Evolutionary conservation across 2,329 filamentous ascomycete genomes (phyloP).

Genomic region (Fusarium vanettenii): DNA sequence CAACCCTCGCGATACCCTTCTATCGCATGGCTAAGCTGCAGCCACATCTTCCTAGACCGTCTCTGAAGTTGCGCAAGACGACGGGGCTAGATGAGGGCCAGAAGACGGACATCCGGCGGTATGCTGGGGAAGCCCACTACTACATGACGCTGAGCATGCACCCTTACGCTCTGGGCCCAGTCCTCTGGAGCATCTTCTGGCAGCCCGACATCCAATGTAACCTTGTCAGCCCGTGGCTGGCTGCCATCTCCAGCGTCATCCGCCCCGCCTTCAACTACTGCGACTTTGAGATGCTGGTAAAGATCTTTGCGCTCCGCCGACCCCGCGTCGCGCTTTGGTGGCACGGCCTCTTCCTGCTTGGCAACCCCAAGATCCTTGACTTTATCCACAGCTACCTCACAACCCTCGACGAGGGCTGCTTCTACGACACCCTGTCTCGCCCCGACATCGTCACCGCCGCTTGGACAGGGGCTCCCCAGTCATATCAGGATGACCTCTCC

Average conservation of each 20-base stretch:
- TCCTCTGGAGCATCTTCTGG: slow-evolving; percentile 49
- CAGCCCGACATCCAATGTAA: slow-evolving; percentile 46
- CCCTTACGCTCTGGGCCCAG: slow-evolving; percentile 38
- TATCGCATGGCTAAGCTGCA: slow-evolving; percentile 43
- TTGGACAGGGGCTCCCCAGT: slow-evolving; percentile 42
- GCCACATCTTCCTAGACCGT: slow-evolving; percentile 36
- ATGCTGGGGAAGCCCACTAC: slow-evolving; percentile 38
- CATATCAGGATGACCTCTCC: slow-evolving; percentile 35
- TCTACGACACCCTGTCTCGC: slow-evolving; percentile 39
- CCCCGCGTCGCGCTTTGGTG: slow-evolving; percentile 45
- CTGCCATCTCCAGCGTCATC: slow-evolving; percentile 37
- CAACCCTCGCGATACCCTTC: slow-evolving; percentile 42
- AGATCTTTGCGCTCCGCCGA: slow-evolving; percentile 41
- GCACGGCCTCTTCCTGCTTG: slow-evolving; percentile 44
- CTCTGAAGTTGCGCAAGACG: slow-evolving; percentile 13
- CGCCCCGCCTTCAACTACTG: slow-evolving; percentile 30
- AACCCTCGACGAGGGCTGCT: slow-evolving; percentile 42
- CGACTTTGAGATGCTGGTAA: slow-evolving; percentile 40
- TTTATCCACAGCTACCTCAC: slow-evolving; percentile 40
- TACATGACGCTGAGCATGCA: slow-evolving; percentile 49
- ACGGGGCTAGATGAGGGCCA: slow-evolving; percentile 14
- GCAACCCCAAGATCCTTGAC: slow-evolving; percentile 32
- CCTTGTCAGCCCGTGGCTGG: slow-evolving; percentile 46
- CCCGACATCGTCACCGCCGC: slow-evolving; percentile 43
- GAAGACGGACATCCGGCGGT: slow-evolving; percentile 27